Base-by-base conservation (phyloP, 805 yeast species). In the Sungouiella thailandica region DNA sequence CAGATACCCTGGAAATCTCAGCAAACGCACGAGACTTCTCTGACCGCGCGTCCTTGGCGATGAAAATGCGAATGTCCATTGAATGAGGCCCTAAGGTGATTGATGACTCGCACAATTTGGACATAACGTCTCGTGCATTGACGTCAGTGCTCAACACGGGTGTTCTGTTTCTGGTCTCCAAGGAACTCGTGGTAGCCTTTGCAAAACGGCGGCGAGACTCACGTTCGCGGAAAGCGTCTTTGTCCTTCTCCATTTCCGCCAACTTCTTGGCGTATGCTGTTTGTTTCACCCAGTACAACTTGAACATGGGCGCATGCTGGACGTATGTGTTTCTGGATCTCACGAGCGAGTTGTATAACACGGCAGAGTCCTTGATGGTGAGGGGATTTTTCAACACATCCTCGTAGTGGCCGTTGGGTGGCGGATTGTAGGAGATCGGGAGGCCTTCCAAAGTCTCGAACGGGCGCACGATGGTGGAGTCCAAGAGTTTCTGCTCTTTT, bases 61-160 rank as follows among this genome's bases (percentile, higher is more conserved):
- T 80, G 58, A 84, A 93, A 20, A 93, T 57, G 40, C 94, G 65
- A 2, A 83, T 71, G 25, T 80, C 86, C 58, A 86, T 86, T 0
- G 65, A 58, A 58, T 90, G 98, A 0, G 96, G 96, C 0, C 97
- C 97, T 15, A 83, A 68, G 8, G 68, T 65, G 60, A 88, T 58
- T 2, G 65, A 60, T 40, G 89, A 78, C 46, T 89, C 96, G 46
- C 90, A 77, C 36, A 93, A 62, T 53, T 87, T 88, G 39, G 87
- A 81, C 96, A 89, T 88, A 36, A 79, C 79, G 43, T 90, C 97
- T 47, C 94, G 65, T 4, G 84, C 81, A 51, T 74, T 76, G 4
- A 61, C 60, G 10, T 65, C 70, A 12, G 54, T 44, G 7, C 66
- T 58, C 39, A 59, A 57, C 35, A 55, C 69, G 33, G 64, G 68